Evolutionary conservation across 306 rosid genomes (phyloP).

Genomic region (Lathyrus sativus): DNA sequence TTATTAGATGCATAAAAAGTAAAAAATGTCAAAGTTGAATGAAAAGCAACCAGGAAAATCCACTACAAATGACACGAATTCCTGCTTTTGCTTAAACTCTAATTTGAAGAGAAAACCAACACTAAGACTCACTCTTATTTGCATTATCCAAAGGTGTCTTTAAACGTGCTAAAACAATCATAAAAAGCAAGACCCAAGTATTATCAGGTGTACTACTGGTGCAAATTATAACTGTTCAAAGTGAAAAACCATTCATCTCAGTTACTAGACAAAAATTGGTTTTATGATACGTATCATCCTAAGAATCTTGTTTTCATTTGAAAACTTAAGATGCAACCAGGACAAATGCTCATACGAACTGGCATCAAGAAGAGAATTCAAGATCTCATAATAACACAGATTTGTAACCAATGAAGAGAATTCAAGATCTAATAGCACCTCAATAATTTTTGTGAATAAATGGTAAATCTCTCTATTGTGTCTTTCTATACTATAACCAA

Average conservation of each 20-base stretch:
- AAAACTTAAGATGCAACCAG: neutral
- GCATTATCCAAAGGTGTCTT: neutral
- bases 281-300: neutral
- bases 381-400: slow-evolving; percentile 6
- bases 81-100: neutral
- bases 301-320: slow-evolving; percentile 21
- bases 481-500: slow-evolving; percentile 23
- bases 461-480: slow-evolving; percentile 9
- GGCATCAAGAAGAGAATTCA: neutral
- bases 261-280: slow-evolving; percentile 5
- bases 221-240: slow-evolving; percentile 22
- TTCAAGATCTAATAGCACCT: slow-evolving; percentile 1
- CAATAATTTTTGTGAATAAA: slow-evolving; percentile 18
- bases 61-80: slow-evolving; percentile 1
- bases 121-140: neutral
- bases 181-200: slow-evolving; percentile 10
- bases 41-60: neutral
- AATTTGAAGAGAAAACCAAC: neutral
- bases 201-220: neutral
- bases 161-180: slow-evolving; percentile 16
- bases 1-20: neutral
- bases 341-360: neutral
- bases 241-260: slow-evolving; percentile 7
- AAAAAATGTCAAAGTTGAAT: neutral
- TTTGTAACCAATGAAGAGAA: neutral